phyloP scores from a whole-genome alignment of 805 yeast species.

The Monosporozyma aerobia region DNA sequence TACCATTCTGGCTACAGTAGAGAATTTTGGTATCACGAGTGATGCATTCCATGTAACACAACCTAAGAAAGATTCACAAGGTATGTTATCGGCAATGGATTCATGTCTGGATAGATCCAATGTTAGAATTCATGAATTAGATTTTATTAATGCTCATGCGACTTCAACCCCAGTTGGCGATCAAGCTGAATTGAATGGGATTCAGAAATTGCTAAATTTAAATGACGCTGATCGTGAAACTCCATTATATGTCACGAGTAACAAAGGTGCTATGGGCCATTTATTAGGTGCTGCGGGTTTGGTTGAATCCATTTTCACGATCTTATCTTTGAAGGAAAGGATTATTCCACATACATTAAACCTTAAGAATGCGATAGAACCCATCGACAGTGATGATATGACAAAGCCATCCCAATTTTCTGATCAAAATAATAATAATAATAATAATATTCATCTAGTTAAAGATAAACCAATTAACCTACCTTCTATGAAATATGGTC shows the following conservation, averaged over 20 bases:
- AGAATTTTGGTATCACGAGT: conserved; percentile 85
- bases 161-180: conserved; percentile 90
- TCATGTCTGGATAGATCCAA: conserved; percentile 55
- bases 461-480: conserved; percentile 36
- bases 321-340: conserved; percentile 50
- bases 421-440: conserved; percentile 32
- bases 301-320: conserved; percentile 77
- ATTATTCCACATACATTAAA: conserved; percentile 76
- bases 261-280: conserved; percentile 91
- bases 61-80: conserved; percentile 73
- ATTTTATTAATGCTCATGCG: conserved; percentile 92
- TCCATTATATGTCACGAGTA: conserved; percentile 55
- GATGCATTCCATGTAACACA: conserved; percentile 93
- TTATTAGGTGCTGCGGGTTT: conserved; percentile 94
- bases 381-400: neutral
- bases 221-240: conserved; percentile 9
- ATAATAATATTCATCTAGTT: conserved; percentile 44
- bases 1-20: conserved; percentile 66
- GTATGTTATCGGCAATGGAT: conserved; percentile 76
- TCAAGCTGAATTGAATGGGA: conserved; percentile 74
- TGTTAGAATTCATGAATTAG: conserved; percentile 42
- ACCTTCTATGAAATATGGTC: conserved; percentile 43
- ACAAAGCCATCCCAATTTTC: neutral
- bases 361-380: conserved; percentile 36
- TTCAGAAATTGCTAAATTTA: conserved; percentile 26